These are phyloP conservation scores for Brassica napus DNA, from an alignment of 345 rosid genomes.

Conservation along the genomic window Da-Ae NC_063437.1:8213501-8214000, in stretches of 20 bases:
- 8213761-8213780: background rate
- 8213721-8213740: constrained; percentile 86
- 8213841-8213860: constrained; percentile 87
- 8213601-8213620: background rate
- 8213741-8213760: constrained; percentile 81
- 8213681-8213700: constrained; percentile 70
- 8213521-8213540: constrained; percentile 76
- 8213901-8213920: constrained; percentile 10
- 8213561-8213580: constrained; percentile 42
- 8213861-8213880: constrained; percentile 93
- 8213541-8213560: constrained; percentile 91
- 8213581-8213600: background rate
- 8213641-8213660: constrained; percentile 71
- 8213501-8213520: constrained; percentile 95
- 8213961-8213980: constrained; percentile 25
- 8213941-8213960: background rate
- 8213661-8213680: constrained; percentile 66
- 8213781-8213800: background rate
- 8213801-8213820: background rate
- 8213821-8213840: constrained; percentile 69
- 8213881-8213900: constrained; percentile 36
- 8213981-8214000: constrained; percentile 32
- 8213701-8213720: constrained; percentile 92
- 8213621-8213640: background rate
- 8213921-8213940: background rate